phyloP scores from a whole-genome alignment of 2,329 filamentous ascomycete species.

The Stenocarpella maydis region DNA sequence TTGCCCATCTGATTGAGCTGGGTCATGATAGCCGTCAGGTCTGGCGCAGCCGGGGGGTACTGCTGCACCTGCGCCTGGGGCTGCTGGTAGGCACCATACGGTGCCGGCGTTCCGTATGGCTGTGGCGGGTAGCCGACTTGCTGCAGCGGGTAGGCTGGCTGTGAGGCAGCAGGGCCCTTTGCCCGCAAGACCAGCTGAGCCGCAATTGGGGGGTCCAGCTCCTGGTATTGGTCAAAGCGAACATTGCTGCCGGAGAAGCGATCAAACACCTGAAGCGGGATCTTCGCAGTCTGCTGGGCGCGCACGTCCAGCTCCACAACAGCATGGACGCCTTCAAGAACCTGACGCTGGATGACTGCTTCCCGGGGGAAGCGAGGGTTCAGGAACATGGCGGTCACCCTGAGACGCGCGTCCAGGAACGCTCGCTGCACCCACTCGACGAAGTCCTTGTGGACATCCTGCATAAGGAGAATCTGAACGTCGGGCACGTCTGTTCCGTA shows the following conservation, averaged over 20 bases:
- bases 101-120: slow-evolving; percentile 37
- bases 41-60: slow-evolving; percentile 46
- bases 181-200: slow-evolving; percentile 81
- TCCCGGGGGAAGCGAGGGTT: slow-evolving; percentile 79
- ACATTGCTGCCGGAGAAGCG: slow-evolving; percentile 80
- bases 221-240: slow-evolving; percentile 86
- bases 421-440: slow-evolving; percentile 82
- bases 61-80: slow-evolving; percentile 42
- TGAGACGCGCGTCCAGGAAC: slow-evolving; percentile 76
- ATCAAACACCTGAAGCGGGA: slow-evolving; percentile 87
- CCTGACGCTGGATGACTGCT: slow-evolving; percentile 83
- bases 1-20: slow-evolving; percentile 69
- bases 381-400: slow-evolving; percentile 81
- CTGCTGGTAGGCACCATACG: slow-evolving; percentile 43
- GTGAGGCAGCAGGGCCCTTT: slow-evolving; percentile 53
- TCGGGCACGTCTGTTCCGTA: slow-evolving; percentile 82
- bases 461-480: slow-evolving; percentile 84
- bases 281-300: slow-evolving; percentile 75
- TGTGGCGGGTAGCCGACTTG: slow-evolving; percentile 44
- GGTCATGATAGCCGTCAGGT: slow-evolving; percentile 71
- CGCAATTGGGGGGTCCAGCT: slow-evolving; percentile 79
- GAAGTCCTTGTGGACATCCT: slow-evolving; percentile 81
- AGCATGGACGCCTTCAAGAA: slow-evolving; percentile 86
- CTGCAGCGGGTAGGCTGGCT: slow-evolving; percentile 42
- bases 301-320: slow-evolving; percentile 79